Evolutionary conservation across 148 eudicot species (phyloP).

Genomic region (Heliosperma pusillum): DNA sequence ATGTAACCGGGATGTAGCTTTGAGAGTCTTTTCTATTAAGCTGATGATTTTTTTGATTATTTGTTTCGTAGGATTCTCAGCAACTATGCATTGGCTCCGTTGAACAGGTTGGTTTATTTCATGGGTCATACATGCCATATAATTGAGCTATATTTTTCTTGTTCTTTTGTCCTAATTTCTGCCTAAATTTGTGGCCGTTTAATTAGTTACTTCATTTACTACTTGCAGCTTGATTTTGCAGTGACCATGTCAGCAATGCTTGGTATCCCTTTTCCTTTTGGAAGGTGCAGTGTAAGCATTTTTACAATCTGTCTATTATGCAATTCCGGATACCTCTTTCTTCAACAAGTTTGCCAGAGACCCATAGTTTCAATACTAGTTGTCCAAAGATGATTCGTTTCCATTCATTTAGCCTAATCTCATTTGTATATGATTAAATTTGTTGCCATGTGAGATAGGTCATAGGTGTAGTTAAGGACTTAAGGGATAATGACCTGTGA

Average conservation of each 20-base stretch:
- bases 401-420: neutral
- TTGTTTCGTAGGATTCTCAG: constrained; percentile 57
- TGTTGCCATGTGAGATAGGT: neutral
- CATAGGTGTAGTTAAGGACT: neutral
- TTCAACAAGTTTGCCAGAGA: neutral
- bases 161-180: neutral
- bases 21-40: constrained; percentile 6
- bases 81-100: constrained; percentile 61
- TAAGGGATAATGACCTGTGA: neutral
- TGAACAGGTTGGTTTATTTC: constrained; percentile 60
- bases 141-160: neutral
- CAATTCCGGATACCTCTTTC: neutral
- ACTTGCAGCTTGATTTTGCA: constrained; percentile 94
- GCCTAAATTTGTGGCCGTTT: constrained; percentile 14
- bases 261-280: constrained; percentile 95
- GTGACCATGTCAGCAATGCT: constrained; percentile 87
- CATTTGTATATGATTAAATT: neutral
- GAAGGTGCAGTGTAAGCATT: constrained; percentile 72
- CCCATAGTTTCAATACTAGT: neutral
- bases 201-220: constrained; percentile 27
- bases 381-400: neutral
- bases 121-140: constrained; percentile 10
- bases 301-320: constrained; percentile 3
- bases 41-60: neutral
- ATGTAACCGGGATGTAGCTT: constrained; percentile 2